A percentile compares a stretch with the other conserved stretches of the same genome.
These are phyloP conservation scores for Hordeum pubiflorum DNA, from an alignment of 202 grass and related monocot genomes.

Conservation along the genomic window DNA sequence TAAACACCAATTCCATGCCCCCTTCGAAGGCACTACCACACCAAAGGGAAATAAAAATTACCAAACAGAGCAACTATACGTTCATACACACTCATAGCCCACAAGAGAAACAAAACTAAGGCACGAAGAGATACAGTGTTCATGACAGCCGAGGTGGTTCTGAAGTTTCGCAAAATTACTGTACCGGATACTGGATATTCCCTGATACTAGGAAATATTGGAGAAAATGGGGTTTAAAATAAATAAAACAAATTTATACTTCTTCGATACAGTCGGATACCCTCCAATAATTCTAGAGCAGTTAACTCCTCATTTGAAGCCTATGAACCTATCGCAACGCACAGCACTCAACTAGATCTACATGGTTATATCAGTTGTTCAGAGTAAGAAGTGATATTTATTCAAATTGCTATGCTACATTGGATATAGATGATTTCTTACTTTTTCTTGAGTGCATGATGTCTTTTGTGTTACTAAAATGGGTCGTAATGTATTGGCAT, in stretches of 20 bases:
- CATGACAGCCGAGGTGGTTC: background rate
- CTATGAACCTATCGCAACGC: background rate
- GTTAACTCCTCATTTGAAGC: background rate
- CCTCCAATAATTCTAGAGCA: background rate
- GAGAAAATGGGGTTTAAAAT: background rate
- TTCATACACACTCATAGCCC: background rate
- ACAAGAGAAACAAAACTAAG: background rate
- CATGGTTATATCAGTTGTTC: background rate
- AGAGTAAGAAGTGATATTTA: background rate
- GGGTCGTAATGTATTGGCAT: background rate
- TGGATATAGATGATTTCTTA: background rate
- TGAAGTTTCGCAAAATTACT: background rate
- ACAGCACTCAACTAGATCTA: background rate
- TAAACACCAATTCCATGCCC: background rate
- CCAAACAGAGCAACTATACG: background rate
- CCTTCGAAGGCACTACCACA: background rate
- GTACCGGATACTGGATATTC: background rate
- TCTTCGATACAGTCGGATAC: background rate
- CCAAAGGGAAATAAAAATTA: background rate
- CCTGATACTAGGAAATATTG: background rate
- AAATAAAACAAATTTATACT: background rate
- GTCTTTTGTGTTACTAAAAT: background rate
- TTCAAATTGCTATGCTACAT: background rate
- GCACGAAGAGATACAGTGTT: background rate
- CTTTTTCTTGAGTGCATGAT: background rate